A percentile compares a stretch with the other conserved stretches of the same genome.
phyloP scores from a whole-genome alignment of 495 filamentous ascomycete species.

The Penicilliopsis zonata region DNA sequence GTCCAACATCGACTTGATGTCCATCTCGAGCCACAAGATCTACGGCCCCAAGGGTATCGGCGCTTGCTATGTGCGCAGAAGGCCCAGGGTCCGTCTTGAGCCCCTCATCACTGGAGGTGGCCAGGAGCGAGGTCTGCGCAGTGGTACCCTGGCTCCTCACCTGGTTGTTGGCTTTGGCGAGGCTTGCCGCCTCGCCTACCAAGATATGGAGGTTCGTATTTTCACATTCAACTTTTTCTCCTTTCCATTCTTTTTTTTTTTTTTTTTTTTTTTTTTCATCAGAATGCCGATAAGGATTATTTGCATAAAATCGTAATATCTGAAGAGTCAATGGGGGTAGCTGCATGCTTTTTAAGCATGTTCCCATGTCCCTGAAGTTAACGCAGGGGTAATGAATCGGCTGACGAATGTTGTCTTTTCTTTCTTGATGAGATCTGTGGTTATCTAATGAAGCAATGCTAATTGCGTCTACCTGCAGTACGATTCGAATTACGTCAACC shows the following conservation, averaged over 20 bases:
- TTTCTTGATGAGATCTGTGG: not conserved
- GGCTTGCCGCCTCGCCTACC: constrained; percentile 79
- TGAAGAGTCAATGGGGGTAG: constrained; percentile 36
- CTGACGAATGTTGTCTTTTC: constrained; percentile 1
- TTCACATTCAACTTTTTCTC: constrained; percentile 23
- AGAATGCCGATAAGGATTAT: constrained; percentile 40
- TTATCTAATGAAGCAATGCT: not conserved
- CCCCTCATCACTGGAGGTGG: constrained; percentile 94
- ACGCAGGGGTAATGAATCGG: constrained; percentile 40
- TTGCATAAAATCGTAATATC: constrained; percentile 45
- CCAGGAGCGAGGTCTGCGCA: constrained; percentile 87
- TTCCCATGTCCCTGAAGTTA: constrained; percentile 31
- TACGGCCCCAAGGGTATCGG: constrained; percentile 97
- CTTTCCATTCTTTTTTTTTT: constrained; percentile 2
- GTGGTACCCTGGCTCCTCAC: constrained; percentile 84
- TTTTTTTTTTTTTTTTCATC: constrained; percentile 5
- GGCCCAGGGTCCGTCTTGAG: constrained; percentile 86
- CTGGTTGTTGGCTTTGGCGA: constrained; percentile 89
- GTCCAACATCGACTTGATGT: constrained; percentile 96
- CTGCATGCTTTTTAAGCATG: constrained; percentile 23
- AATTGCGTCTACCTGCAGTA: constrained; percentile 52
- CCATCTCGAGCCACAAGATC: constrained; percentile 97
- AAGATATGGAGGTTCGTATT: constrained; percentile 87
- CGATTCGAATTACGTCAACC: constrained; percentile 70
- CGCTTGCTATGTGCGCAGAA: constrained; percentile 85